Evolutionary conservation across 768 basidiomycete species (phyloP), one percentile per base, ranked within the genome.

Genomic region (Naganishia friedmannii): DNA sequence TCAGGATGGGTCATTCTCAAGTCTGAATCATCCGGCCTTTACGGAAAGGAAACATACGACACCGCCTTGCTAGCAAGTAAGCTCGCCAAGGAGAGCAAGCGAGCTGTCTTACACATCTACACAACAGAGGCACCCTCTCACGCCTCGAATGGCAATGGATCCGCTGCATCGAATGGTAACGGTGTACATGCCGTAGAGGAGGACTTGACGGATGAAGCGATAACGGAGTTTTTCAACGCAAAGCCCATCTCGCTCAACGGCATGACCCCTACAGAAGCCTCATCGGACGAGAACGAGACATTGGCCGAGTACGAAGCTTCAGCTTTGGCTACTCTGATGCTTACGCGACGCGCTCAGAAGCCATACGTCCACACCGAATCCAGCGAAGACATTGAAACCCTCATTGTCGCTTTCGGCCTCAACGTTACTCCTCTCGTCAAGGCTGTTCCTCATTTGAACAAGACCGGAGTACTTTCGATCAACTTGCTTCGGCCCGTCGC

Each of bases 21-120:
- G 75, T 94, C 92, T 7, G 85, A 86, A 42, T 87, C 86, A 0
- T 79, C 87, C 3, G 65, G 23, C n/a, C 26, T 29, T 17, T 23
- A 34, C 34, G 60, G n/a, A 37, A 90, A 92, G 78, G 86, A 93
- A 77, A 91, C 93, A 3, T 90, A 95, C 75, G 91, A 94, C 77
- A 89, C 97, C 80, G 90, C 92, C 28, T 83, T 97, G 42, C 85
- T 98, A 21, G 92, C 92, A 17, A 88, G 91, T 63, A 86, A 88
- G 53, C 82, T 97, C 60, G 91, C 95, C 0, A 85, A 85, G 45
- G 79, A 85, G 67, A n/a, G 63, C 66, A 48, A 66, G 65, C 42
- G 45, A 42, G 70, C 70, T 19, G 66, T 71, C 56, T 53, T 71
- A 53, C 67, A 65, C 60, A 67, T 70, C 37, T 66, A 67, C 37